Conservation (phyloP, 768 basidiomycete species). For the Kwoniella dendrophila region DNA sequence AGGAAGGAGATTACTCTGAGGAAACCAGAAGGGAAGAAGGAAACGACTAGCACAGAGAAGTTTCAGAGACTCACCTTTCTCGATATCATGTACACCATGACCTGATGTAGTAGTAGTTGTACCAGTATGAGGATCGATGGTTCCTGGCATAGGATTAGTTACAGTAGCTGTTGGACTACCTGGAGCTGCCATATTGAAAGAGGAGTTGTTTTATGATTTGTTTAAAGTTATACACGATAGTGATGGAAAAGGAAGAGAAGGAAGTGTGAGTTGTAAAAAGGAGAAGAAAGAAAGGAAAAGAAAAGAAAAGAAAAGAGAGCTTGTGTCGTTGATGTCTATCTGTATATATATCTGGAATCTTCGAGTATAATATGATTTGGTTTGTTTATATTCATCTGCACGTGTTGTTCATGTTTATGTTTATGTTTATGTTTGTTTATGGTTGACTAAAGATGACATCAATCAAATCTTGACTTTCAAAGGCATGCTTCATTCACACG, state of each 20-base stretch:
- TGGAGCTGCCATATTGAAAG: conserved; percentile 7
- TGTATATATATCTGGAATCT: not conserved
- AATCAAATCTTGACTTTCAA: conserved; percentile 1
- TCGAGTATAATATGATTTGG: not conserved
- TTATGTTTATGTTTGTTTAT: not conserved
- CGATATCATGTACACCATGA: conserved; percentile 8
- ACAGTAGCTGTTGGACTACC: conserved; percentile 8
- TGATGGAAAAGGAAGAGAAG: not conserved
- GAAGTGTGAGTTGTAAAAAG: conserved; percentile 1
- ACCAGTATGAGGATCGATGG: conserved; percentile 10
- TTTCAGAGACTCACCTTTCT: conserved; percentile 10
- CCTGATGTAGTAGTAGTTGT: not conserved
- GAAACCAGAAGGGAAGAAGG: not conserved
- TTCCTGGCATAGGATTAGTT: not conserved
- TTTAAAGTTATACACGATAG: not conserved
- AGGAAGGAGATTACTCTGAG: not conserved
- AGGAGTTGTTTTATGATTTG: too few species aligned
- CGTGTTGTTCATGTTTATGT: not conserved
- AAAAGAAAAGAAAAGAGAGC: too few species aligned
- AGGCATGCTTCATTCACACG: not conserved
- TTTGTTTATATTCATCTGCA: too few species aligned
- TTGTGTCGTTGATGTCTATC: not conserved
- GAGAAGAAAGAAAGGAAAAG: conserved; percentile 1
- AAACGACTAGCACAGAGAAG: too few species aligned
- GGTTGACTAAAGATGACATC: conserved; percentile 8